A percentile compares a stretch with the other conserved stretches of the same genome.
phyloP scores from a whole-genome alignment of 345 rosid genomes.

The Alliaria petiolata region DNA sequence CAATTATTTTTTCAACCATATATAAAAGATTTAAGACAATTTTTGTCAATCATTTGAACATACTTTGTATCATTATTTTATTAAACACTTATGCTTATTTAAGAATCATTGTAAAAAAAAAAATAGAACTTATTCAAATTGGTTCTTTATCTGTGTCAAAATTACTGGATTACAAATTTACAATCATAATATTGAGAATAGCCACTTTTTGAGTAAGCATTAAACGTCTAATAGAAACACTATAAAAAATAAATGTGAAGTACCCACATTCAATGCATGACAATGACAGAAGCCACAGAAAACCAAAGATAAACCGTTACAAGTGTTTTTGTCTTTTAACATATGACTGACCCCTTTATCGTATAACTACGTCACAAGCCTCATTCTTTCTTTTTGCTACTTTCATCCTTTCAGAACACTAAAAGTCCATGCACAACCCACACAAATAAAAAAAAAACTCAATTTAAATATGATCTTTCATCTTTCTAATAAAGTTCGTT shows the following conservation, averaged over 20 bases:
- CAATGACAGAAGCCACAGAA: constrained; percentile 1
- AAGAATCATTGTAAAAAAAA: not conserved
- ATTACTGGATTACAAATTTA: not conserved
- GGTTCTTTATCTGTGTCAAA: not conserved
- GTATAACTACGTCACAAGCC: constrained; percentile 28
- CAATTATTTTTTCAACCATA: not conserved
- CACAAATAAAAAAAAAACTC: not conserved
- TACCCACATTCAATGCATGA: constrained; percentile 19
- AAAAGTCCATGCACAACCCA: not conserved
- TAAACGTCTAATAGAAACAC: not conserved
- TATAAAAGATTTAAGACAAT: not conserved
- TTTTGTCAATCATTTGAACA: not conserved
- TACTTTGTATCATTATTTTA: not conserved
- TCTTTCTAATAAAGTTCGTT: not conserved
- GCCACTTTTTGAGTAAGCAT: not conserved
- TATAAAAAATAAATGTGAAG: not conserved
- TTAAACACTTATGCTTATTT: not conserved
- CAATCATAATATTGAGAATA: not conserved
- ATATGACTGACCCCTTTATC: constrained; percentile 17
- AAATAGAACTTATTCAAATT: not conserved
- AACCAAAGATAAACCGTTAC: constrained; percentile 19
- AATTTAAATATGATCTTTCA: not conserved
- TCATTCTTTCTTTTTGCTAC: too few relatives aligned
- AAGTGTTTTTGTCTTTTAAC: constrained; percentile 24
- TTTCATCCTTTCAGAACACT: constrained; percentile 7